phyloP scores from a whole-genome alignment of 1,284 basidiomycete genomes.

The Cryptococcus maquisensis region DNA sequence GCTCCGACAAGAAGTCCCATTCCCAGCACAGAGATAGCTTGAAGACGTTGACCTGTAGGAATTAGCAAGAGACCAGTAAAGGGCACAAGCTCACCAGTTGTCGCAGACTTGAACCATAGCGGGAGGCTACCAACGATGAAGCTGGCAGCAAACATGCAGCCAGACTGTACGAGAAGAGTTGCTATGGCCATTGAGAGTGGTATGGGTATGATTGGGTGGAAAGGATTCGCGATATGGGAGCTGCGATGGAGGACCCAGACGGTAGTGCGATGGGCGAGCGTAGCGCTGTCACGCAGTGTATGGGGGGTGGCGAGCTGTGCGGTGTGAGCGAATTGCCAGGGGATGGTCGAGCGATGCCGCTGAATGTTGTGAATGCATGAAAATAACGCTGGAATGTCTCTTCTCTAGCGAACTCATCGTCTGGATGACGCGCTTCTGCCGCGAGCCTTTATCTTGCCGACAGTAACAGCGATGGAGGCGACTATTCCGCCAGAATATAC shows the following conservation, averaged over 20 bases:
- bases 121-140: slow-evolving; percentile 71
- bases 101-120: slow-evolving; percentile 57
- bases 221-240: not conserved
- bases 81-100: slow-evolving; percentile 60
- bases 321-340: not conserved
- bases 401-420: too few relatives aligned
- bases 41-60: slow-evolving; percentile 55
- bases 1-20: slow-evolving; percentile 84
- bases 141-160: slow-evolving; percentile 65
- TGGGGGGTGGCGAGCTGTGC: not conserved
- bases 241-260: not conserved
- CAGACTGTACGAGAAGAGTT: slow-evolving; percentile 59
- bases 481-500: too few relatives aligned
- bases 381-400: not conserved
- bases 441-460: too few relatives aligned
- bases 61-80: not conserved
- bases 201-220: not conserved
- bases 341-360: not conserved
- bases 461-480: too few relatives aligned
- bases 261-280: not conserved
- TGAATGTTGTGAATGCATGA: not conserved
- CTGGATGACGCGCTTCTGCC: too few relatives aligned
- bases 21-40: slow-evolving; percentile 63
- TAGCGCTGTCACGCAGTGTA: not conserved
- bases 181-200: slow-evolving; percentile 42